Percentiles rank a stretch among this genome's conserved stretches.
These are phyloP conservation scores for Paracamarosporium sp. DNA, from an alignment of 2,329 filamentous ascomycete genomes.

Conservation along the genomic window DNA sequence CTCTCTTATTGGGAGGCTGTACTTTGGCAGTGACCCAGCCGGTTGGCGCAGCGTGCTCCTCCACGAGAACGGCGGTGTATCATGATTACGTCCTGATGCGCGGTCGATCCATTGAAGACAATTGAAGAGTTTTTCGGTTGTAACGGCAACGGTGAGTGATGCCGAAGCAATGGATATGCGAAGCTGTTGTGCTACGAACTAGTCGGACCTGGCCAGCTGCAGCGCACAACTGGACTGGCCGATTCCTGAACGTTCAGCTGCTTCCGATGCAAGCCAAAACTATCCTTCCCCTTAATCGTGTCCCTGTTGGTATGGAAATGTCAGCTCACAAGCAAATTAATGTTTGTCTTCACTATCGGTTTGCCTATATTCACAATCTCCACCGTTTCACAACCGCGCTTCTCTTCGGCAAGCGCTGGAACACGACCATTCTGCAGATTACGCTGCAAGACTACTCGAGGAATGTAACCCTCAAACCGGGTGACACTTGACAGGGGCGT, in stretches of 20 bases:
- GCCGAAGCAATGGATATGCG: background rate
- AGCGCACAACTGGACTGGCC: background rate
- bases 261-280: background rate
- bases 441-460: background rate
- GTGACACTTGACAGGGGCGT: conserved; percentile 3
- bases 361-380: background rate
- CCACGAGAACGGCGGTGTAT: background rate
- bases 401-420: background rate
- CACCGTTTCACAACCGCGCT: background rate
- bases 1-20: background rate
- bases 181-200: background rate
- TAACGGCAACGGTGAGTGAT: background rate
- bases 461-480: background rate
- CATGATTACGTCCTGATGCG: background rate
- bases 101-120: background rate
- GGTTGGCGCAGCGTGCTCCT: background rate
- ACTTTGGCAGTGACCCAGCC: background rate
- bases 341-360: background rate
- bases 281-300: background rate
- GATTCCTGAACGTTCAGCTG: background rate
- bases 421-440: background rate
- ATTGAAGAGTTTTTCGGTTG: background rate
- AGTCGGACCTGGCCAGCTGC: background rate
- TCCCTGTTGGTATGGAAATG: background rate
- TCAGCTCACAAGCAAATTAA: background rate